Evolutionary conservation across 2,329 filamentous ascomycete genomes (phyloP), one percentile per base, ranked within the genome.

Genomic region (Elsinoe batatas): DNA sequence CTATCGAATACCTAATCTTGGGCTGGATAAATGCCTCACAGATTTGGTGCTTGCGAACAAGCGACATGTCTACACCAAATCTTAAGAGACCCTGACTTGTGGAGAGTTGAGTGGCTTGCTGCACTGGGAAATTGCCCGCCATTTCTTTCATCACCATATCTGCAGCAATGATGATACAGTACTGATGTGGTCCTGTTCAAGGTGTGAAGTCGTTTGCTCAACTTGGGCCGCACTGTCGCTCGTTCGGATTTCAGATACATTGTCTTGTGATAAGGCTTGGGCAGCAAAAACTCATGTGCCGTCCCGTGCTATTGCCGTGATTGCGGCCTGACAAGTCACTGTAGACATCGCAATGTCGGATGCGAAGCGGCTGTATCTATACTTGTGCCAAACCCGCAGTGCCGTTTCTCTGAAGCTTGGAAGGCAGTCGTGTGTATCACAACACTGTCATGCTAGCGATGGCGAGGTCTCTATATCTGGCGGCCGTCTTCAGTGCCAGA

Each of bases 1-100:
- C 47, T 37, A 51, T 51, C 26, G 47, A 51, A 35, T 51, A 8
- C 20, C 15, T 32, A 37, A 47, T 51, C 32, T 37, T 32, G 17
- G 17, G n/a, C 17, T 33, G 12, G n/a, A 18, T 6, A 12, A 36
- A 15, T 37, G 7, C 18, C 37, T 22, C 6, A 10, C 17, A 43
- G 40, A 43, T 6, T 17, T 22, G 37, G 18, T 40, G n/a, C 37
- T 15, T 15, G 37, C 22, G 40, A 20, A n/a, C 18, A 15, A 43
- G 40, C 40, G 15, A 36, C 32, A 22, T 22, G 17, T 17, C 32
- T 32, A 33, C 33, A 22, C 5, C 32, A 30, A 51, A 51, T 51
- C 47, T 36, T 26, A 51, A 51, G 8, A 22, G 47, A 51, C 47
- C 47, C 47, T 51, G 47, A 8, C 30, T n/a, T 22, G 47, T 51